Conservation (phyloP, 352 stramenopile genomes). For the Pythium oligandrum region DNA sequence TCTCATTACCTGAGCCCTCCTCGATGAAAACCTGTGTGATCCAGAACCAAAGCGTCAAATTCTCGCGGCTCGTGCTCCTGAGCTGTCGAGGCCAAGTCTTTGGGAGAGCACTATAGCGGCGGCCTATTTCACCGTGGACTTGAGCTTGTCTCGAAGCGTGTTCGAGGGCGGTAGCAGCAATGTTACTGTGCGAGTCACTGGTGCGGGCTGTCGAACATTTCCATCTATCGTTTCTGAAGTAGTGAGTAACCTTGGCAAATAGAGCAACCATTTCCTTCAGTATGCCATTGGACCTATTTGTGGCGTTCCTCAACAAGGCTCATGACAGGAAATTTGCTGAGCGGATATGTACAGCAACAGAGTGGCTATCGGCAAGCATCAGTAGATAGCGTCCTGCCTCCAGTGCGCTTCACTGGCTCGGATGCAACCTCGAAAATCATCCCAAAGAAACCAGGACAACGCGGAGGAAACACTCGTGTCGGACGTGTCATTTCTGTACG, state of each 20-base stretch:
- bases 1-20: constrained; percentile 88
- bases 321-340: too few species aligned
- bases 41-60: constrained; percentile 89
- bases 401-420: too few species aligned
- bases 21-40: not conserved
- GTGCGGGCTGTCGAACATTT: constrained; percentile 13
- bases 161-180: constrained; percentile 58
- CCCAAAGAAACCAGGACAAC: too few species aligned
- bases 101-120: constrained; percentile 53
- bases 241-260: not conserved
- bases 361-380: too few species aligned
- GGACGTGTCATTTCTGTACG: too few species aligned
- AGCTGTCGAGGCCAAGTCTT: constrained; percentile 86
- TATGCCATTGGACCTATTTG: too few species aligned
- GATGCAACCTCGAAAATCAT: too few species aligned
- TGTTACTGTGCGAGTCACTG: constrained; percentile 32
- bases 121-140: constrained; percentile 8
- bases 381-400: too few species aligned
- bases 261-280: not conserved
- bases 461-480: too few species aligned
- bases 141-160: constrained; percentile 27
- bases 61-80: constrained; percentile 67
- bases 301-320: too few species aligned
- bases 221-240: constrained; percentile 1
- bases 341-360: too few species aligned